These are phyloP conservation scores for Aureobasidium sp. DNA, from an alignment of 2,329 filamentous ascomycete species.

Conservation along the genomic window DNA sequence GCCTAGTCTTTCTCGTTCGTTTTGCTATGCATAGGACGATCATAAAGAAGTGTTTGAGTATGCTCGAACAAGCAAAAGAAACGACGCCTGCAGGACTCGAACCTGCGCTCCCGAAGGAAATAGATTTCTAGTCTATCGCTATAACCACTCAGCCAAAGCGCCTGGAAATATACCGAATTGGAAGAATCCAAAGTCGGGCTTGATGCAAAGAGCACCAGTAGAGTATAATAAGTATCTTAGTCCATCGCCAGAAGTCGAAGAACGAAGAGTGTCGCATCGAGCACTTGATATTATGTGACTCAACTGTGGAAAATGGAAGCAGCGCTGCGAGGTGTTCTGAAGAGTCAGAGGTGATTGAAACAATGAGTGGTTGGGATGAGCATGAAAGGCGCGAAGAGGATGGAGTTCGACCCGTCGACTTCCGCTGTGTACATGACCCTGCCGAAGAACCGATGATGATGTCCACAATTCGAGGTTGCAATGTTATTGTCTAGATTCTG, in stretches of 20 bases:
- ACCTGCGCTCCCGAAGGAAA: slow-evolving; percentile 29
- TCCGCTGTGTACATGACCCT: background rate
- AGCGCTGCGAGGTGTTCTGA: background rate
- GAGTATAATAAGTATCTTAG: no score
- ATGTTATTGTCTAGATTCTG: background rate
- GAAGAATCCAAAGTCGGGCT: background rate
- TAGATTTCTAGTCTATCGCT: slow-evolving; percentile 31
- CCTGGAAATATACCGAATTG: background rate
- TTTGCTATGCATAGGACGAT: background rate
- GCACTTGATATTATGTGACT: background rate
- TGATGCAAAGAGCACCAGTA: no score
- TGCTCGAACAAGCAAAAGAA: background rate
- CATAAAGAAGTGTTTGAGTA: background rate
- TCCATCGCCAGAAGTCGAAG: no score
- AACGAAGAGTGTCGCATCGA: background rate
- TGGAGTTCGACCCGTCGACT: background rate
- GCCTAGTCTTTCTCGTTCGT: background rate
- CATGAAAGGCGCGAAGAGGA: background rate
- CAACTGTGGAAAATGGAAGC: background rate
- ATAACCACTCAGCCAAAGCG: slow-evolving; percentile 27
- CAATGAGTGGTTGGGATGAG: background rate
- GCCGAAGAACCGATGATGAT: background rate
- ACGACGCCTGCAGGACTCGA: slow-evolving; percentile 25
- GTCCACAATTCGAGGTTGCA: background rate
- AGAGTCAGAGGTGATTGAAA: background rate